Conservation (phyloP, 2,329 filamentous ascomycete species). For the Alternaria gaisen region DNA sequence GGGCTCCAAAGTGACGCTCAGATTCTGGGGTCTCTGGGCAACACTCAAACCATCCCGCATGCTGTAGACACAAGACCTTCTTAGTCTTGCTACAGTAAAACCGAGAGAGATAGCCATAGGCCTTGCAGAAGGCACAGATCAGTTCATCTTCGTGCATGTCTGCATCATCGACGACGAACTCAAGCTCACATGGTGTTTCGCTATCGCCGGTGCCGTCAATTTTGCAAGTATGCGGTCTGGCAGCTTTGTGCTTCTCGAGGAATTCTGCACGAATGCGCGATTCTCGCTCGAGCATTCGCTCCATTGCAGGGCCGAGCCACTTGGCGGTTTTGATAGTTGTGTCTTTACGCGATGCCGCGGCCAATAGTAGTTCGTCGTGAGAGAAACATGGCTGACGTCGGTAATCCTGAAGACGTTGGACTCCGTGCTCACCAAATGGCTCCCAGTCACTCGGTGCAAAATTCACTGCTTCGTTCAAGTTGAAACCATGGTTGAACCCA, state of each 20-base stretch:
- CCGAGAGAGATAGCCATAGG: constrained; percentile 88
- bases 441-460: constrained; percentile 97
- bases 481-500: constrained; percentile 97
- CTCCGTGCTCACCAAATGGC: constrained; percentile 84
- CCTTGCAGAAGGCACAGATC: constrained; percentile 90
- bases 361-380: constrained; percentile 92
- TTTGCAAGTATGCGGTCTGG: constrained; percentile 45
- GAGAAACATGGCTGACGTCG: constrained; percentile 95
- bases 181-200: constrained; percentile 39
- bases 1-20: constrained; percentile 68
- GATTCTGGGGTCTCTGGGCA: constrained; percentile 71
- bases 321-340: constrained; percentile 88
- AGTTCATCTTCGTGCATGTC: constrained; percentile 91
- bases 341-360: constrained; percentile 79
- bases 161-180: constrained; percentile 60
- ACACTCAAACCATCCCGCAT: constrained; percentile 82
- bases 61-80: constrained; percentile 82
- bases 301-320: constrained; percentile 89
- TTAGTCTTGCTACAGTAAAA: constrained; percentile 84
- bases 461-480: constrained; percentile 98
- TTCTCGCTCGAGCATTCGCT: constrained; percentile 80
- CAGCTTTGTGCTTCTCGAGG: constrained; percentile 68
- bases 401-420: constrained; percentile 86
- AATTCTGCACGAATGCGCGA: constrained; percentile 73
- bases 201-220: constrained; percentile 62